Base-by-base conservation (phyloP, 495 filamentous ascomycete species). In the Trichocladium uniseriatum region DNA sequence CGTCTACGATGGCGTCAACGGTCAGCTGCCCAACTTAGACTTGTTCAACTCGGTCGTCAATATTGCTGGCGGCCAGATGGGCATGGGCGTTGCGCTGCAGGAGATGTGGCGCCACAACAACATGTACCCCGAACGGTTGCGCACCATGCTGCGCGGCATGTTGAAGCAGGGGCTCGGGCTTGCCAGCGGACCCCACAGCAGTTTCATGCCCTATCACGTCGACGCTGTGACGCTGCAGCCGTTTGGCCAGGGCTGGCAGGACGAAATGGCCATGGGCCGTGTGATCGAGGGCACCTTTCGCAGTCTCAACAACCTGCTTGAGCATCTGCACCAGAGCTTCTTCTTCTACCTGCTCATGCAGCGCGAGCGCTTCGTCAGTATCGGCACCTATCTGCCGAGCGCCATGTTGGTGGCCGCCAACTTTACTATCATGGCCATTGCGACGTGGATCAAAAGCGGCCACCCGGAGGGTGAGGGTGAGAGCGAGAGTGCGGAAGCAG, bases 331-430 rank as follows among this genome's bases (percentile, higher is more conserved):
- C 60, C 92, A 98, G 72, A 95, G 88, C 61, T 98, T 97, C 75
- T 98, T 98, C 75, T 97, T 98, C 70, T 98, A 98, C 65, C 70
- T 98, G 20, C 78, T 98, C 15, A 89, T 98, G 78, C 82, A 88
- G 45, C 74, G 81, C 15, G 83, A 92, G 45, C 79, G 89, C 7
- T 98, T 97, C 65, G 94, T 97, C 46, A 96, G 91, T 65, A 98
- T 98, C 52, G 92, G 92, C 16, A 98, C 92, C 1, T 98, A 98
- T 59, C 73, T 98, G 5, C 92, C 94, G 5, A 94, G 89, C 65
- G 92, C 90, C 6, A 97, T 98, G 94, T 68, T 96, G 22, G 77
- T 98, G 48, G 94, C 94, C 7, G 83, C 77, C 19, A 96, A 90
- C 62, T 97, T 97, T 54, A 94, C 86, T 16, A 90, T 98, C 69